A percentile compares a stretch with the other conserved stretches of the same genome.
These are phyloP conservation scores for Nemania abortiva DNA, from an alignment of 2,329 filamentous ascomycete species.

Conservation along the genomic window DNA sequence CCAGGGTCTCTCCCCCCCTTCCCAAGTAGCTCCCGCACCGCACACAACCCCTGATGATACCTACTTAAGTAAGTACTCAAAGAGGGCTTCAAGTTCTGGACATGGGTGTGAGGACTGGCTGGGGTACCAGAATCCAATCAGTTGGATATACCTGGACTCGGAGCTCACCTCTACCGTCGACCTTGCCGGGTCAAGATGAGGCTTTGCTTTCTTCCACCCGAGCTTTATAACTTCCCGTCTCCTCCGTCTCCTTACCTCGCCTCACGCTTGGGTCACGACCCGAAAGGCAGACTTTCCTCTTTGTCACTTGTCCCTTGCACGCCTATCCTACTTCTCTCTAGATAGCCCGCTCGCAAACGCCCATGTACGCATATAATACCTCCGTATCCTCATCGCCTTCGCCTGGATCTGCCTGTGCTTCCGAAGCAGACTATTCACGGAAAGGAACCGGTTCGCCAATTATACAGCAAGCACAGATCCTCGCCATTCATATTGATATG, in stretches of 20 bases:
- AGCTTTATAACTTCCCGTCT: conserved; percentile 37
- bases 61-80: not conserved
- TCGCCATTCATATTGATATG: conserved; percentile 44
- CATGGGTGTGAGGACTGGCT: conserved; percentile 13
- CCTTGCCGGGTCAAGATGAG: conserved; percentile 24
- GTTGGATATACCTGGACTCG: conserved; percentile 7
- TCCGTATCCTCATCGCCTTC: conserved; percentile 38
- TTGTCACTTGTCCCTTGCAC: conserved; percentile 29
- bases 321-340: conserved; percentile 13
- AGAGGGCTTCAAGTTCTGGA: not conserved
- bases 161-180: conserved; percentile 18
- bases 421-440: conserved; percentile 34
- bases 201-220: conserved; percentile 29
- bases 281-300: conserved; percentile 33
- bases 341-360: conserved; percentile 12
- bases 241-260: conserved; percentile 28
- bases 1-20: conserved; percentile 1
- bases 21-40: conserved; percentile 1
- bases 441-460: conserved; percentile 36
- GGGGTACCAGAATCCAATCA: not conserved
- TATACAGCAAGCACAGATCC: conserved; percentile 30
- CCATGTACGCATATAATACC: conserved; percentile 46
- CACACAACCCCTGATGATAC: not conserved
- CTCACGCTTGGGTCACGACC: conserved; percentile 34
- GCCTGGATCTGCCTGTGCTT: conserved; percentile 37